Percentiles rank a stretch among this genome's conserved stretches.
These are phyloP conservation scores for Cyberlindnera mycetangii DNA, from an alignment of 805 yeast genomes.

Conservation along the genomic window DNA sequence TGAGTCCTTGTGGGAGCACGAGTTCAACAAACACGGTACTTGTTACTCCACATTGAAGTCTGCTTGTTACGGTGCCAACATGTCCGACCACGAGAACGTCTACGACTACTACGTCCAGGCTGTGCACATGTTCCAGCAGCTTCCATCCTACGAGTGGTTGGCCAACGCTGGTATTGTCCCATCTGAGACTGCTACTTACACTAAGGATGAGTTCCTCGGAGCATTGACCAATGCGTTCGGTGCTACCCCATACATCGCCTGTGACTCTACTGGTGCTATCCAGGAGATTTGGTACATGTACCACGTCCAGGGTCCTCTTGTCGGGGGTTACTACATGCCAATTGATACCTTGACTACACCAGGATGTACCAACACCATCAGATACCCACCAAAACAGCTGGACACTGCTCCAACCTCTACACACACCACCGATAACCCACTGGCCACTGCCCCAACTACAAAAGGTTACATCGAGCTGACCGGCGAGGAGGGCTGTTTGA, in stretches of 20 bases:
- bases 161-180: conserved; percentile 72
- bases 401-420: conserved; percentile 18
- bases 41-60: conserved; percentile 82
- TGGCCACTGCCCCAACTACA: conserved; percentile 22
- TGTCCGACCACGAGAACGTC: conserved; percentile 38
- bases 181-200: conserved; percentile 50
- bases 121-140: conserved; percentile 50
- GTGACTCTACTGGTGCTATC: conserved; percentile 48
- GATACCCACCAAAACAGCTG: conserved; percentile 47
- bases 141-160: conserved; percentile 70
- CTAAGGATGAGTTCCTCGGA: conserved; percentile 49
- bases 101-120: conserved; percentile 68
- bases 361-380: conserved; percentile 62
- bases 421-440: conserved; percentile 26
- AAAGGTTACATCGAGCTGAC: conserved; percentile 49
- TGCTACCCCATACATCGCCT: conserved; percentile 56
- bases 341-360: conserved; percentile 56
- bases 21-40: conserved; percentile 91
- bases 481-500: conserved; percentile 69
- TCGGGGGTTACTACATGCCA: conserved; percentile 60
- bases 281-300: conserved; percentile 73
- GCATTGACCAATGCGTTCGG: conserved; percentile 53
- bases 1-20: conserved; percentile 80
- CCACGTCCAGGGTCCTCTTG: conserved; percentile 68
- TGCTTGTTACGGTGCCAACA: conserved; percentile 50